Evolutionary conservation across 768 basidiomycete species (phyloP).

Genomic region (Mycena haematopus): DNA sequence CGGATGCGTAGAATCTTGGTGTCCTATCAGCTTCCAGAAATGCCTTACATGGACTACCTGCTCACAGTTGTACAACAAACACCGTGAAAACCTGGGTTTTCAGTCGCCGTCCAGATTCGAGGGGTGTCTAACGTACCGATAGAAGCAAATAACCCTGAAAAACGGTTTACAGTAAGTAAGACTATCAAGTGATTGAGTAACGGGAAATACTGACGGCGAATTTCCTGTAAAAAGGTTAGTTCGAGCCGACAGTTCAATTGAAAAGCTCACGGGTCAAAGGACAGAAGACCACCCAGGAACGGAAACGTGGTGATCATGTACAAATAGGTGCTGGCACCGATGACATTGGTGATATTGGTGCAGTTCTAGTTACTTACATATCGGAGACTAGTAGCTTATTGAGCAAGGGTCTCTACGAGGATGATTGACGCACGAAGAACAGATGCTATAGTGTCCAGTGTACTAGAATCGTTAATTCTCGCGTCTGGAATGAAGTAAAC

Average conservation of each 20-base stretch:
- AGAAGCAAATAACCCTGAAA: neutral
- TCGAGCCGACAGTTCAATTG: neutral
- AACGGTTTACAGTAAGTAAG: no score
- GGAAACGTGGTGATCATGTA: neutral
- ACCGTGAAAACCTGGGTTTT: neutral
- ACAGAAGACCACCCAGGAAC: neutral
- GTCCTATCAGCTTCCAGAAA: no score
- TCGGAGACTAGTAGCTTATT: neutral
- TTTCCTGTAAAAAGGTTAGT: neutral
- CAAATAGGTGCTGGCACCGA: neutral
- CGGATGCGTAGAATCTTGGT: neutral
- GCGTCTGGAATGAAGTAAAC: neutral
- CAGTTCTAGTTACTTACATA: neutral
- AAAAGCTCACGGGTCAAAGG: neutral
- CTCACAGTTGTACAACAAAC: neutral
- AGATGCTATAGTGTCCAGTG: neutral
- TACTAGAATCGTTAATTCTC: neutral
- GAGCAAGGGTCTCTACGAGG: neutral
- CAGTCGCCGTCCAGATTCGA: neutral
- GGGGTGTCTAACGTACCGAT: neutral
- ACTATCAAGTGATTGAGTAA: neutral
- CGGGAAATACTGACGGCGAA: neutral
- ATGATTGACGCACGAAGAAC: neutral
- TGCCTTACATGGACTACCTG: neutral
- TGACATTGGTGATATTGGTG: neutral